Evolutionary conservation across 768 basidiomycete species (phyloP).

Genomic region (Mycena rosella): DNA sequence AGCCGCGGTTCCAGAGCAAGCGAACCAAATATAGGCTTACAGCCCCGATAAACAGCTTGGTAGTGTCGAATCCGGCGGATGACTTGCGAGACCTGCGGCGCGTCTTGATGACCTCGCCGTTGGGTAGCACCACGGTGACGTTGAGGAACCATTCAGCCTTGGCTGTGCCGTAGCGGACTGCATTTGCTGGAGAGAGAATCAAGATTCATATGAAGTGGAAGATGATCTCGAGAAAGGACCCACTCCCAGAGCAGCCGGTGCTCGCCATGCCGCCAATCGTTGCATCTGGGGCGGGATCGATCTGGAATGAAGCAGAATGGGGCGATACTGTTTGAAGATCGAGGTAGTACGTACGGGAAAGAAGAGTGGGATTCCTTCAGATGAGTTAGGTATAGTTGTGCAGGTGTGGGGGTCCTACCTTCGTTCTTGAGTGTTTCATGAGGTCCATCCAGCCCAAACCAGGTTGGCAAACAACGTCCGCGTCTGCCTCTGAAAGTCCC

Average conservation of each 20-base stretch:
- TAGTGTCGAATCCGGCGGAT: constrained; percentile 88
- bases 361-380: constrained; percentile 78
- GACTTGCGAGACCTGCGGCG: constrained; percentile 84
- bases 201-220: background rate
- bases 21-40: too few species aligned
- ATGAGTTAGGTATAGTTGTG: too few species aligned
- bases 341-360: constrained; percentile 70
- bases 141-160: constrained; percentile 94
- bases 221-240: constrained; percentile 34
- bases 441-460: constrained; percentile 80
- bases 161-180: constrained; percentile 91
- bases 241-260: constrained; percentile 90
- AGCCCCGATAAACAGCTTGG: constrained; percentile 85
- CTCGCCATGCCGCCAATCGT: constrained; percentile 91
- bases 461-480: constrained; percentile 81
- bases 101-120: constrained; percentile 92
- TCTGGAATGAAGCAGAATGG: constrained; percentile 49
- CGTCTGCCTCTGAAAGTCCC: constrained; percentile 70
- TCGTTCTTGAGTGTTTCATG: constrained; percentile 71
- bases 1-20: background rate
- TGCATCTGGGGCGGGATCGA: constrained; percentile 83
- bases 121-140: constrained; percentile 90
- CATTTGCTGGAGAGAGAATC: constrained; percentile 65
- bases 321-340: background rate
- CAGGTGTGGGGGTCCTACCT: too few species aligned